Percentiles rank a stretch among this genome's conserved stretches.
Conservation (phyloP, 2,329 filamentous ascomycete genomes). For the Fusarium mangiferae region DNA sequence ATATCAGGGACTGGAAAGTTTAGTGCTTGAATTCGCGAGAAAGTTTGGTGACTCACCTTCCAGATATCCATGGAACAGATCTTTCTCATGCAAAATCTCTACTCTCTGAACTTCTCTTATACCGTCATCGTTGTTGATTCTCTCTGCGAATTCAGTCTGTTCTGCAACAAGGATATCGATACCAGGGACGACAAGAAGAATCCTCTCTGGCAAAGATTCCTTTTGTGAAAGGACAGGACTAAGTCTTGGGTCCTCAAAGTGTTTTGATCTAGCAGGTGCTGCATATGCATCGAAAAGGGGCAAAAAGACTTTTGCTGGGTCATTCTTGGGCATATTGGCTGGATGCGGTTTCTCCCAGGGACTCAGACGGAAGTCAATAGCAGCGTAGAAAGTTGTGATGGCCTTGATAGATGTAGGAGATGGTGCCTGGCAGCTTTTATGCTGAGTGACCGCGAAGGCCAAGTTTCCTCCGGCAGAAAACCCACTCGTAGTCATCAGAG, state of each 20-base stretch:
- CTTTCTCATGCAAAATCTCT: conserved; percentile 36
- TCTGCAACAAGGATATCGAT: conserved; percentile 56
- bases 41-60: conserved; percentile 27
- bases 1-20: conserved; percentile 30
- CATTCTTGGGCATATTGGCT: conserved; percentile 46
- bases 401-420: conserved; percentile 49
- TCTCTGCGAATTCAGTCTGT: conserved; percentile 51
- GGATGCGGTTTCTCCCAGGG: conserved; percentile 55
- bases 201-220: conserved; percentile 49
- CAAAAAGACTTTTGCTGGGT: conserved; percentile 52
- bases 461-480: conserved; percentile 58
- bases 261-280: conserved; percentile 41
- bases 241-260: conserved; percentile 49
- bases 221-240: conserved; percentile 50
- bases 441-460: conserved; percentile 50
- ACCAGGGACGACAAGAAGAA: conserved; percentile 53
- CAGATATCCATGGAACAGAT: conserved; percentile 46
- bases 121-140: conserved; percentile 43
- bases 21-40: not conserved
- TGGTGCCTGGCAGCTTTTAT: conserved; percentile 33
- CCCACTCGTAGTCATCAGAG: conserved; percentile 56
- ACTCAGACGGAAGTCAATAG: conserved; percentile 52
- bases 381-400: conserved; percentile 53
- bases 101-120: conserved; percentile 16
- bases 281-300: conserved; percentile 58